Evolutionary conservation across 345 rosid species (phyloP), one percentile per base, ranked within the genome.

Genomic region (Eucalyptus albens): DNA sequence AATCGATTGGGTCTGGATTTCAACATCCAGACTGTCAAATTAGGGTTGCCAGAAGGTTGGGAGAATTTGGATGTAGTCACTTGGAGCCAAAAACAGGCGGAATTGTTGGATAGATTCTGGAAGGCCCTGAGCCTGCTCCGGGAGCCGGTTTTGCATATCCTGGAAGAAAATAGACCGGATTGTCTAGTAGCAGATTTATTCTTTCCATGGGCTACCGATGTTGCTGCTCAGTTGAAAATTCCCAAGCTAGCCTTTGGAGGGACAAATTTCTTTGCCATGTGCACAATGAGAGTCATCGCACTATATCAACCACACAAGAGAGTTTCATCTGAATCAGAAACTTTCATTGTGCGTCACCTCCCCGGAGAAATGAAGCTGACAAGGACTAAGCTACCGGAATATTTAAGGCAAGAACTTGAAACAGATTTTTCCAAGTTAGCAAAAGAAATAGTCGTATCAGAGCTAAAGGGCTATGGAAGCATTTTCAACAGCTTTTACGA

Each of bases 401-500:
- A 40, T 53, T 47, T 65, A 53, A 50, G 88, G 50, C 50, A 89
- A 89, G 11, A 50, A 51, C 33, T 44, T 7, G 31, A 44, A 6
- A 56, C 31, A 26, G 81, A 69, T 16, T 45, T 6, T 49, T 24
- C 86, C 33, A 40, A 11, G 26, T 85, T 53, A 2, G 83, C 51
- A 50, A 47, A 56, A 15, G 87, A n/a, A 81, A 80, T 88, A 69
- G 47, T 14, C 26, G 86, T 86, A 42, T 77, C 92, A 3, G 91
- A 89, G 3, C 83, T 47, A 40, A 88, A 88, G 3, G 65, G 92
- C 29, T 93, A 86, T 22, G 95, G 95, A 50, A 50, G 80, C 62
- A 42, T 93, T 55, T 90, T 92, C 9, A 95, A 91, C 53, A 91
- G 92, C 89, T 94, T 93, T 89, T 92, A 90, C 47, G 93, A 94